Percentiles rank a stretch among this genome's conserved stretches.
These are phyloP conservation scores for Candida morakotiae DNA, from an alignment of 805 yeast genomes.

Conservation along the genomic window DNA sequence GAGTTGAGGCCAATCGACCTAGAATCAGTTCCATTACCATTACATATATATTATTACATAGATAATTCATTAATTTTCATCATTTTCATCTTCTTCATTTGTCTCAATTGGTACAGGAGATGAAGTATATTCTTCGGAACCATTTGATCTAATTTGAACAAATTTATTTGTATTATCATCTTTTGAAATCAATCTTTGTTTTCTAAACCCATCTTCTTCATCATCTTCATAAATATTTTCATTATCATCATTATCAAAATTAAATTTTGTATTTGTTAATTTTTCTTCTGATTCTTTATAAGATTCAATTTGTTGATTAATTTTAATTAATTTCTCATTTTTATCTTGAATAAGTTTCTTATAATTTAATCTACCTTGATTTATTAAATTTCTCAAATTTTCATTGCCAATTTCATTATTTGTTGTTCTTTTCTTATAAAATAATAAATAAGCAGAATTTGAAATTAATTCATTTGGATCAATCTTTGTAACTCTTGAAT, in stretches of 20 bases:
- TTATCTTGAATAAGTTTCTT: slow-evolving; percentile 11
- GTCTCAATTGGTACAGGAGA: slow-evolving; percentile 13
- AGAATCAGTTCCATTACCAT: too few species aligned
- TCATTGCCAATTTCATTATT: slow-evolving; percentile 44
- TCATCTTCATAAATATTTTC: slow-evolving; percentile 2
- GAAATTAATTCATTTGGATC: slow-evolving; percentile 59
- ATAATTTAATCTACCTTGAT: slow-evolving; percentile 32
- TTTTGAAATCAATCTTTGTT: slow-evolving; percentile 22
- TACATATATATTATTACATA: too few species aligned
- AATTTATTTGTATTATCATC: slow-evolving; percentile 19
- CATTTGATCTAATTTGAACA: slow-evolving; percentile 20
- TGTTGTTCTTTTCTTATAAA: slow-evolving; percentile 62
- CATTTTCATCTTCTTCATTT: neutral
- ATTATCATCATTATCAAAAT: slow-evolving; percentile 5
- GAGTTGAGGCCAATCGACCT: too few species aligned
- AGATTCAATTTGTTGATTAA: slow-evolving; percentile 14
- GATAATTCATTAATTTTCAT: too few species aligned
- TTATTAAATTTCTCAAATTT: slow-evolving; percentile 36
- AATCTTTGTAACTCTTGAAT: slow-evolving; percentile 61
- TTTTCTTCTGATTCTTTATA: slow-evolving; percentile 8
- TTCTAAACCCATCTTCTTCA: slow-evolving; percentile 13
- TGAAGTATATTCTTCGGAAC: slow-evolving; percentile 18
- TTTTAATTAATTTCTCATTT: slow-evolving; percentile 11
- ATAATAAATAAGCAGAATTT: slow-evolving; percentile 82
- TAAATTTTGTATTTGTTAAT: slow-evolving; percentile 3